Evolutionary conservation across 1,139 yeast species (phyloP).

Genomic region (Insectozyma bohioensis): DNA sequence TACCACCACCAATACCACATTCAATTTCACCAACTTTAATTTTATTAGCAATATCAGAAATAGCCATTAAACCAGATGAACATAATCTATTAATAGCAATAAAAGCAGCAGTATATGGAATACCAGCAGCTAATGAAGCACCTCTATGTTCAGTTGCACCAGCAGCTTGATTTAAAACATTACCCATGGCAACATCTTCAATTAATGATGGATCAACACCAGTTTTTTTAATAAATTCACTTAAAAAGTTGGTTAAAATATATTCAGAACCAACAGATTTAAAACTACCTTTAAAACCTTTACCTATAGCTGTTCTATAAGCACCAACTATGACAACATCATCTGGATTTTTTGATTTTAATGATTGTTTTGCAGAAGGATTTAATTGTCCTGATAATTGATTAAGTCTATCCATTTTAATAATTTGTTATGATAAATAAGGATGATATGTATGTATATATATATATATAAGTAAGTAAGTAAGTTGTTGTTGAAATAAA

Average conservation of each 20-base stretch:
- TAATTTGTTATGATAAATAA: too few relatives aligned
- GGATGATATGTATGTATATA: not conserved
- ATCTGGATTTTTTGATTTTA: conserved; percentile 64
- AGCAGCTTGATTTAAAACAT: conserved; percentile 86
- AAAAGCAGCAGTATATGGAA: conserved; percentile 64
- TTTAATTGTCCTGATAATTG: conserved; percentile 59
- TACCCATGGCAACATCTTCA: conserved; percentile 85
- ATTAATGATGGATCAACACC: conserved; percentile 65
- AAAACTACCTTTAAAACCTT: conserved; percentile 81
- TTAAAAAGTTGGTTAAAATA: conserved; percentile 61
- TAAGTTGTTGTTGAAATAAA: too few relatives aligned
- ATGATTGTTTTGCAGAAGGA: conserved; percentile 45
- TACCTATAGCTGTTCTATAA: conserved; percentile 84
- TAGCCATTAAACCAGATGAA: conserved; percentile 90
- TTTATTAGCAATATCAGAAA: conserved; percentile 86
- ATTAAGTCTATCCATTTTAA: conserved; percentile 58
- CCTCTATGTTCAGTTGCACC: conserved; percentile 94
- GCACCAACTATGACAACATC: conserved; percentile 89
- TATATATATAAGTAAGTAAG: not conserved
- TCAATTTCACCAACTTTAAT: conserved; percentile 85
- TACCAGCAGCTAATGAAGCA: conserved; percentile 53
- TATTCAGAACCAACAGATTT: conserved; percentile 77
- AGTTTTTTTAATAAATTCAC: conserved; percentile 58
- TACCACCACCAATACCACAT: conserved; percentile 90
- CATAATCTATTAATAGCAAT: conserved; percentile 90